Base-by-base conservation (phyloP, 2,329 filamentous ascomycete genomes). In the Xylariaceae sp. region DNA sequence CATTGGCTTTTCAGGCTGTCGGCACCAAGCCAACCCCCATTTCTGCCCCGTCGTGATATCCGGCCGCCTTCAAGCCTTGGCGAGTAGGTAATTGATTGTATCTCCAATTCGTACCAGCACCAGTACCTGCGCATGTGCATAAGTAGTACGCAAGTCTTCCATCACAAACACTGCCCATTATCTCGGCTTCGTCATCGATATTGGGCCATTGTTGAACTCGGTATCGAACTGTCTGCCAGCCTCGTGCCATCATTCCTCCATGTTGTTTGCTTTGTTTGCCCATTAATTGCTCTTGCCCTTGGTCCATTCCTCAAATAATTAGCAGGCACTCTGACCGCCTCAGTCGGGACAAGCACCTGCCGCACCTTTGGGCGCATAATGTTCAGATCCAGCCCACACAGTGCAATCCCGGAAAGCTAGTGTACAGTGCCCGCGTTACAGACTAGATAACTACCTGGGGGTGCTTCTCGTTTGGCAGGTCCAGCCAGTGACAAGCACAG, bases 61-160 rank as follows among this genome's bases (percentile, higher is more conserved):
- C 19, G 19, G 19, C 19, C 19, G 19, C 19, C 19, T 19, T 19
- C 19, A 19, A 19, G 19, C 19, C 19, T 19, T 19, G 19, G 19
- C 19, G 19, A 19, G 19, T 19, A 19, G 19, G 19, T 19, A 19
- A 19, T 7, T 37, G 4, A 37, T 37, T 2, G 31, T 37, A 29
- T 19, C 8, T 47, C 35, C 50, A 43, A 37, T 37, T 37, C 5
- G 35, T 34, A 34, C 32, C 32, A 8, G 32, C 8, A 34, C 32
- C 8, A 6, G 5, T 34, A 34, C 32, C 32, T 6, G 32, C 32
- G 32, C 32, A 34, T 34, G 32, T 34, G 19, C 19, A 34, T 6
- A 34, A 34, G 35, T 9, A 11, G 8, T 55, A 56, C 54, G 56
- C 51, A 54, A 54, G 7, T 46, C 57, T 59, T 54, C 51, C 54